Evolutionary conservation across 768 basidiomycete species (phyloP), one percentile per base, ranked within the genome.

Genomic region (Mycena vulgaris): DNA sequence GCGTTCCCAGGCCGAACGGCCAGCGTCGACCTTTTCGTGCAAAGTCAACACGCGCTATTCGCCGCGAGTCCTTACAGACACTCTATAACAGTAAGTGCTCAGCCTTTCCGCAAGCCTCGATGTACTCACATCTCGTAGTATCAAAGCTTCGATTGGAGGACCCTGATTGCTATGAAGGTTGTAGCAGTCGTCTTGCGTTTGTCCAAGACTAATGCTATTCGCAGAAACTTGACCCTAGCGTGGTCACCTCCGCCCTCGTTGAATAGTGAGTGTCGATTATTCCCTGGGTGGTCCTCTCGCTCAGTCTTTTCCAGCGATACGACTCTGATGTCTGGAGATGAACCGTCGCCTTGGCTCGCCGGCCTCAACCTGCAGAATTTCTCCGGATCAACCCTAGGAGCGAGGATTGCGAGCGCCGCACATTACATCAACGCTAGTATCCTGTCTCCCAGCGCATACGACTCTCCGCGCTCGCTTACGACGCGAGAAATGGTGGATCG

Each of bases 81-180:
- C 30, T 83, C 87, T 21, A 93, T 94, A 69, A 92, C 90, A 6
- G 92, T 92, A 73, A 67, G 89, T 75, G 14, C n/a, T n/a, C n/a
- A n/a, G n/a, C n/a, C n/a, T n/a, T 40, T 42, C 33, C 17, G 35
- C 55, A 11, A 27, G 31, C 7, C 39, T 11, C 58, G 28, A 35
- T 42, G 5, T 30, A 31, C 48, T 25, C 23, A 30, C 40, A 4
- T 51, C 62, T 51, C 27, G 9, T 72, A 94, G 92, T 93, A 89
- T 72, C 92, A 95, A 82, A 93, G 92, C 74, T 94, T 94, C 74
- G 91, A 94, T 77, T 95, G 94, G 94, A 85, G 93, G 74, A 90
- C 93, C 17, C 77, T 95, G 17, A 78, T 92, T 56, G 85, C 81
- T 27, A 94, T 94, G 91, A 93, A 92, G 86, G 89, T 88, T 70